Base-by-base conservation (phyloP, 306 rosid species). In the Abrus pulchellus region DNA sequence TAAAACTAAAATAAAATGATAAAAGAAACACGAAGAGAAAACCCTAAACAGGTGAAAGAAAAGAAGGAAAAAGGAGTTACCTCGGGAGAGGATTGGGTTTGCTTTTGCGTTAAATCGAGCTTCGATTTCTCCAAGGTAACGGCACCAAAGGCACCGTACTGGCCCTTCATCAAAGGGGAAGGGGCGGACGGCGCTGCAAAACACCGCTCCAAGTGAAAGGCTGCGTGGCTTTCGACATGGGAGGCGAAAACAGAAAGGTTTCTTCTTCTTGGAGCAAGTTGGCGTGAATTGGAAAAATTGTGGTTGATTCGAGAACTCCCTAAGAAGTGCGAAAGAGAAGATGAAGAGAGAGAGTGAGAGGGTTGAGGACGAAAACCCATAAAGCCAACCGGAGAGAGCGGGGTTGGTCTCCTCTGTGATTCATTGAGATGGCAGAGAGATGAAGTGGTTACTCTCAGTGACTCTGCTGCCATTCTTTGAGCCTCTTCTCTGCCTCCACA, bases 81-180 rank as follows among this genome's bases (percentile, higher is more conserved):
- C 97, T 95, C 93, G 10, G 97, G 97, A 68, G 93, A 79, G 61
- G 97, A 87, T 86, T 9, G 67, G 36, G 91, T 80, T 74, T 93
- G 93, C 89, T 91, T 87, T 88, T 93, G 96, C 8, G 94, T 2
- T 36, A 82, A 6, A 82, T 95, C 96, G 43, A 95, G 91, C 86
- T 95, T 95, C 1, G 92, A 83, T 86, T 95, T 95, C 85, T 95
- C 99, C 73, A 95, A 86, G 9, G 99, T 95, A 55, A 87, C 97
- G 11, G 99, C 60, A 47, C 97, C 94, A 5, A 88, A 53, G n/a
- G 98, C 27, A 76, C 99, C 93, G 76, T 56, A 89, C 81, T 93
- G 67, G 0, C 89, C 96, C 82, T 95, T 95, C 99, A 93, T 93
- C 40, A 83, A 38, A 13, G 80, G 71, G 34, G 60, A 48, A 33